Evolutionary conservation across 139 green algal genomes (phyloP), one percentile per base, ranked within the genome.

Genomic region (Gonium pectorale): DNA sequence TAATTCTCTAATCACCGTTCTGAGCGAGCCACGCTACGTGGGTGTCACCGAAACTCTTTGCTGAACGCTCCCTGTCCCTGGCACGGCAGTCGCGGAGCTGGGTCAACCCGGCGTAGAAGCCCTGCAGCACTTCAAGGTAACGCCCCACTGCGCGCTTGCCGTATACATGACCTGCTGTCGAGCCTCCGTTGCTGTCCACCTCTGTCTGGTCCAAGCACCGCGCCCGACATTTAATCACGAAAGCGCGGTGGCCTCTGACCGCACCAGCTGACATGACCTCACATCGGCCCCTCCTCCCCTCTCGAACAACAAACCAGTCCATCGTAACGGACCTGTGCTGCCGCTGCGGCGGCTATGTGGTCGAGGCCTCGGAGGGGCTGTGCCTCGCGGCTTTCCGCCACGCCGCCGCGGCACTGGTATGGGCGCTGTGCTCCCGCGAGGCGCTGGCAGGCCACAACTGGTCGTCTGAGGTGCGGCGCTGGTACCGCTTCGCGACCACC

Each of bases 291-390:
- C n/a, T n/a, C n/a, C n/a, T n/a, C n/a, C n/a, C n/a, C n/a, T n/a
- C n/a, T n/a, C n/a, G n/a, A n/a, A n/a, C n/a, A n/a, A n/a, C n/a
- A n/a, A n/a, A n/a, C 35, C 66, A 86, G 79, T 37, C 66, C 11
- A 56, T 86, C 59, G 79, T 27, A 13, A 79, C 37, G 19, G 31
- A 43, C 27, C 59, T 75, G 67, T 78, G 66, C 66, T 51, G 67
- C 43, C 37, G 37, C 49, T 69, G 51, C 51, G 81, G 81, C 31
- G 81, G 81, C 15, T 87, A 87, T 60, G 56, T 87, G 44, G 59
- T 87, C 41, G 81, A 87, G 81, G 69, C 70, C 17, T 38, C 52
- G 24, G 70, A 87, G 41, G 81, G 81, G 56, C 70, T 87, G 60
- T 80, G 70, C 43, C 70, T 87, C 33, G 81, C 81, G 26, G 81